A percentile compares a stretch with the other conserved stretches of the same genome.
Evolutionary conservation across 2,329 filamentous ascomycete species (phyloP).

Genomic region (Ophiostoma triangulosporum): DNA sequence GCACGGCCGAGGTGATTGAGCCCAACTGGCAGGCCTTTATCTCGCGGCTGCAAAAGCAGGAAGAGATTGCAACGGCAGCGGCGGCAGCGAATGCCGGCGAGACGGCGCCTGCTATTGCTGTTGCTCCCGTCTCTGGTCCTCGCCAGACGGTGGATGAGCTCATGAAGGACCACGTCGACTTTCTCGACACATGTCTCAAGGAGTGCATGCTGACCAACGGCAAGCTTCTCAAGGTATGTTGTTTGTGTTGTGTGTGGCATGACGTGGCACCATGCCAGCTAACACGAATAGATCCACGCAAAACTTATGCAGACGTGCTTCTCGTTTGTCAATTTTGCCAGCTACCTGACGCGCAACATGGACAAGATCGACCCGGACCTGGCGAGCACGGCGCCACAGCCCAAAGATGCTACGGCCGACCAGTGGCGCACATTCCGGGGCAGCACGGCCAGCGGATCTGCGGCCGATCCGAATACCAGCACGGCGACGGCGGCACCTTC

Average conservation of each 20-base stretch:
- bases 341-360: conserved; percentile 72
- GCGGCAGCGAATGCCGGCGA: conserved; percentile 19
- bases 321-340: conserved; percentile 83
- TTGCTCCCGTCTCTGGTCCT: conserved; percentile 12
- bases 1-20: conserved; percentile 92
- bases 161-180: conserved; percentile 98
- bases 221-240: conserved; percentile 68
- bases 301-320: conserved; percentile 95
- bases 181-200: conserved; percentile 92
- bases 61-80: conserved; percentile 23
- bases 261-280: neutral
- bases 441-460: conserved; percentile 20
- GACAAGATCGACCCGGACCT: conserved; percentile 74
- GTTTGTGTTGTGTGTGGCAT: neutral
- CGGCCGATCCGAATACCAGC: neutral
- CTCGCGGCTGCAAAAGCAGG: conserved; percentile 58
- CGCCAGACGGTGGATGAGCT: conserved; percentile 81
- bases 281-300: conserved; percentile 65
- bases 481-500: conserved; percentile 23
- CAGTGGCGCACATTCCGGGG: conserved; percentile 47
- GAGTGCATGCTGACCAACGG: conserved; percentile 98
- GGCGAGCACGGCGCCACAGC: conserved; percentile 40
- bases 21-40: conserved; percentile 94
- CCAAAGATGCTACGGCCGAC: conserved; percentile 43
- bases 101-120: conserved; percentile 8